These are phyloP conservation scores for Calonectria naviculata DNA, from an alignment of 2,329 filamentous ascomycete genomes.

Conservation along the genomic window DNA sequence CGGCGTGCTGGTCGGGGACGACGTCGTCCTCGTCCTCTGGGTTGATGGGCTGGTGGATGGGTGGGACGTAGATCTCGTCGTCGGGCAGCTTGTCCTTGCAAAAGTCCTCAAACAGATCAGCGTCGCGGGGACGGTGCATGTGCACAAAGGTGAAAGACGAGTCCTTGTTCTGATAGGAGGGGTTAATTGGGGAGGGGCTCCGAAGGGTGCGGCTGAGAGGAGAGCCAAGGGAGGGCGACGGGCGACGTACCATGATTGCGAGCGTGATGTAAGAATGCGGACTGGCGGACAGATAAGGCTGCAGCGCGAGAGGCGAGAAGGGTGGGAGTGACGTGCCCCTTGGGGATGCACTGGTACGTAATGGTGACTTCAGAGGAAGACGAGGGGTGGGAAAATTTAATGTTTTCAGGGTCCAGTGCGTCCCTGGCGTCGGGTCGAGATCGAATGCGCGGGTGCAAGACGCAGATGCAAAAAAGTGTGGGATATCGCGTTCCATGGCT, in stretches of 20 bases:
- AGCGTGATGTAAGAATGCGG: neutral
- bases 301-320: neutral
- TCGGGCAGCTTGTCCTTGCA: constrained; percentile 76
- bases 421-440: neutral
- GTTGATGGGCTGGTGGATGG: constrained; percentile 83
- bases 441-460: neutral
- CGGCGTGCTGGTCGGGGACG: constrained; percentile 88
- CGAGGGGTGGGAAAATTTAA: neutral
- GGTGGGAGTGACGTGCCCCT: neutral
- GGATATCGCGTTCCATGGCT: neutral
- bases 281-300: neutral
- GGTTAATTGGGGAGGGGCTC: neutral
- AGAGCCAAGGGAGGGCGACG: too few relatives aligned
- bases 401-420: neutral
- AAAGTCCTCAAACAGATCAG: constrained; percentile 83
- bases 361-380: neutral
- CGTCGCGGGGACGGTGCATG: constrained; percentile 77
- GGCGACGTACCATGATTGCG: constrained; percentile 23
- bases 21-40: constrained; percentile 91
- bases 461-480: neutral
- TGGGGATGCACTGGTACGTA: neutral
- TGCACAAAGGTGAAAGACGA: constrained; percentile 80
- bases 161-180: constrained; percentile 72
- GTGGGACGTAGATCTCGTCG: constrained; percentile 86
- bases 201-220: neutral